Evolutionary conservation across 2,329 filamentous ascomycete species (phyloP), one percentile per base, ranked within the genome.

Genomic region (Monosporascus cannonballus): DNA sequence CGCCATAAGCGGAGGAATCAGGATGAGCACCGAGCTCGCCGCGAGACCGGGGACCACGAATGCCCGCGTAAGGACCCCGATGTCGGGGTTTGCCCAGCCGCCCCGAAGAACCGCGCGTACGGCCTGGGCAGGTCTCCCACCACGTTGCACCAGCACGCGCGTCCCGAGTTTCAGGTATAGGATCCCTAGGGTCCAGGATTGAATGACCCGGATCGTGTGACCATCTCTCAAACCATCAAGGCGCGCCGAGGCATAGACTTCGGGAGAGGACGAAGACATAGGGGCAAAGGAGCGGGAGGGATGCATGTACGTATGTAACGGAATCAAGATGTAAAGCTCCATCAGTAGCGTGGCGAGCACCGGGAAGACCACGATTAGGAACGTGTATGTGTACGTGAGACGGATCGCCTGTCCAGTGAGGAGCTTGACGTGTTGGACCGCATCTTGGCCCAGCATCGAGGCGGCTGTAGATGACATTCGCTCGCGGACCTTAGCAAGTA

Each of bases 151-250:
- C 22, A 91, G 77, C 61, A 90, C 73, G 39, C 87, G 85, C 17
- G 84, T 80, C 1, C 82, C 82, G 62, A 97, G 83, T 58, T 96
- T 92, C 30, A 95, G 79, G 68, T 96, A 96, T 3, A 99, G 78
- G 22, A 99, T 80, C 4, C 94, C 94, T 1, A 99, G 76, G 0
- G 92, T 96, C 91, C 93, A 99, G 53, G 92, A 86, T 67, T 97
- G 93, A 42, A 97, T 86, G 56, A 97, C 79, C 56, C 95, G 87
- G 42, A 97, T 83, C 7, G 86, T 89, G 65, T 95, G 90, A 50
- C 66, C 63, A 57, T 66, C 60, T 58, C 64, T 37, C 52, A 67
- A 25, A 62, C 65, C 38, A 56, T 64, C 47, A 52, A 68, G 41
- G 55, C 67, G 45, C 56, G 64, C 8, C 15, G 4, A 68, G 63